phyloP scores from a whole-genome alignment of 495 filamentous ascomycete species.

The Aspergillus baeticus region DNA sequence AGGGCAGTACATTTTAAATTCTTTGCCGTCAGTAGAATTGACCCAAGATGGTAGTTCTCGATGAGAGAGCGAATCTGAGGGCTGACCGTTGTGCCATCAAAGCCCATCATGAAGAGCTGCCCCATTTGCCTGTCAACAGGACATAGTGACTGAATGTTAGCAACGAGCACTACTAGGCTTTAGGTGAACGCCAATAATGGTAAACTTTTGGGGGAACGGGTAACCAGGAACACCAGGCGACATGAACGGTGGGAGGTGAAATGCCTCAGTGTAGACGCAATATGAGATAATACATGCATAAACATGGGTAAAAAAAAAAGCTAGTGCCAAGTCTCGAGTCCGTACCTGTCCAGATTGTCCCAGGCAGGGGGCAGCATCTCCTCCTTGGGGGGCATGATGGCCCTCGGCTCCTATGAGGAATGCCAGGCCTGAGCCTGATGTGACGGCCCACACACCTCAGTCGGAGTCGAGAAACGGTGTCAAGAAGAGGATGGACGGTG shows the following conservation, averaged over 20 bases:
- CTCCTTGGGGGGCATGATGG: conserved; percentile 49
- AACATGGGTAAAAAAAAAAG: conserved; percentile 7
- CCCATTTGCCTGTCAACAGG: conserved; percentile 59
- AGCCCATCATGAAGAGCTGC: conserved; percentile 94
- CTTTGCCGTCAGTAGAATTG: conserved; percentile 83
- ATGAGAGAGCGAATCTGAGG: conserved; percentile 83
- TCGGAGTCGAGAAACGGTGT: conserved; percentile 7
- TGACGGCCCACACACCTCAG: conserved; percentile 16
- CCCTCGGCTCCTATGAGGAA: conserved; percentile 35
- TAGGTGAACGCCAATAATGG: no score
- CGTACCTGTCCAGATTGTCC: conserved; percentile 50
- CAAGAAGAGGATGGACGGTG: conserved; percentile 1
- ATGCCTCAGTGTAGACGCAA: no score
- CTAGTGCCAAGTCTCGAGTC: conserved; percentile 18
- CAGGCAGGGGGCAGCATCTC: conserved; percentile 49
- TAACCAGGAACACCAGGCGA: neutral
- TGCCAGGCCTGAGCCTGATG: conserved; percentile 26
- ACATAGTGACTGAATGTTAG: conserved; percentile 38
- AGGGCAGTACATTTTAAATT: conserved; percentile 75
- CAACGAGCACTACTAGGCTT: neutral
- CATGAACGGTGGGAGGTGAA: no score
- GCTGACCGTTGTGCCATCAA: conserved; percentile 85
- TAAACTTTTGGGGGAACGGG: neutral
- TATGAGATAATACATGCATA: no score
- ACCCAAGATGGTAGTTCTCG: conserved; percentile 78